phyloP scores from a whole-genome alignment of 371 early-diverging fungal genomes.

The Mucor lusitanicus region DNA sequence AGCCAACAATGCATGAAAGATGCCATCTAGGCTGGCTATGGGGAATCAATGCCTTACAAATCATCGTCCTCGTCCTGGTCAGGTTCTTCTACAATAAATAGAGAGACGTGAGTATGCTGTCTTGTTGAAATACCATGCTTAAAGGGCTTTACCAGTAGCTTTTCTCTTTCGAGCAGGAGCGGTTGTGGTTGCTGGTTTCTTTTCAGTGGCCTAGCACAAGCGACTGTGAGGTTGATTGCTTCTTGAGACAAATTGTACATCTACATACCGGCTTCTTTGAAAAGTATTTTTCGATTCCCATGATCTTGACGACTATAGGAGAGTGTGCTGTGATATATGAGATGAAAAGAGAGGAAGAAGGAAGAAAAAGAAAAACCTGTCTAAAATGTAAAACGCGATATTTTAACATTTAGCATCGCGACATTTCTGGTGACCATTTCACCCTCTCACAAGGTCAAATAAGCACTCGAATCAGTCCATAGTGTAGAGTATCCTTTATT shows the following conservation, averaged over 20 bases:
- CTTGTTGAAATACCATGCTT: neutral
- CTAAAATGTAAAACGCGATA: neutral
- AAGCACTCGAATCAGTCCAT: neutral
- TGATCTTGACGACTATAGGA: neutral
- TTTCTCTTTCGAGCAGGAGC: constrained; percentile 8
- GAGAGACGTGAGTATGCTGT: neutral
- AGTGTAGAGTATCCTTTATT: neutral
- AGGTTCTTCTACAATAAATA: neutral
- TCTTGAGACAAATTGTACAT: neutral
- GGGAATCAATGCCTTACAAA: neutral
- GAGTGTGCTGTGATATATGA: neutral
- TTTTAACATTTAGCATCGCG: neutral
- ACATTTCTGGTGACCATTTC: neutral
- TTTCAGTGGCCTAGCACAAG: neutral
- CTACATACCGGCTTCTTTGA: neutral
- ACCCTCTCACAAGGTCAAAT: neutral
- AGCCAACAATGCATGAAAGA: neutral
- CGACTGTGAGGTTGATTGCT: neutral
- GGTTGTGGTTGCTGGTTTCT: neutral
- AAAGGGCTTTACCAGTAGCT: neutral
- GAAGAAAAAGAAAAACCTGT: neutral
- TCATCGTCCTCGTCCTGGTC: neutral
- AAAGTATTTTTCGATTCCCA: constrained; percentile 17
- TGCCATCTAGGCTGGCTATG: neutral
- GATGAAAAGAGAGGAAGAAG: no score